phyloP scores from a whole-genome alignment of 1,284 basidiomycete species.

The Sporisorium graminicola region DNA sequence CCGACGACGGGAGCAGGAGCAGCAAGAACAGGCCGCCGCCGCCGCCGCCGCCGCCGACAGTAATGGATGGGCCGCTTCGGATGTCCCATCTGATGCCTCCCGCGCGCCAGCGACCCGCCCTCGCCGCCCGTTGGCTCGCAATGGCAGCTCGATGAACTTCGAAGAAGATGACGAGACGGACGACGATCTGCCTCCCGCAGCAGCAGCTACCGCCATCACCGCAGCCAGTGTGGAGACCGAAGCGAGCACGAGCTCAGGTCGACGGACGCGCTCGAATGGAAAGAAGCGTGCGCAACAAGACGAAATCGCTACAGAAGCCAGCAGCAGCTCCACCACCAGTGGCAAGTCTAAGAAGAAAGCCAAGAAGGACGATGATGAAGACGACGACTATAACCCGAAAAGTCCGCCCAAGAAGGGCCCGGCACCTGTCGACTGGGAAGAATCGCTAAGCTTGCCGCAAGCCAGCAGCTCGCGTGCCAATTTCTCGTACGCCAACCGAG shows the following conservation, averaged over 20 bases:
- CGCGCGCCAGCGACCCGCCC: conserved; percentile 11
- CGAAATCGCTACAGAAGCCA: conserved; percentile 66
- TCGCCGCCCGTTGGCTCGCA: conserved; percentile 31
- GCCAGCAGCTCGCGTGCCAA: conserved; percentile 73
- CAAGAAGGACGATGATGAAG: conserved; percentile 41
- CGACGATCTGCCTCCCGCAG: conserved; percentile 72
- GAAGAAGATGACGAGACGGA: conserved; percentile 77
- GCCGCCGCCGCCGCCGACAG: conserved; percentile 59
- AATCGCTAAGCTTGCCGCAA: conserved; percentile 57
- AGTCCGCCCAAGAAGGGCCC: conserved; percentile 71
- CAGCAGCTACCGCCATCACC: conserved; percentile 26
- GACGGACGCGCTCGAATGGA: conserved; percentile 64
- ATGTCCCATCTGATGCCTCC: conserved; percentile 11
- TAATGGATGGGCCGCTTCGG: conserved; percentile 41
- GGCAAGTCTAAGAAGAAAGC: conserved; percentile 71
- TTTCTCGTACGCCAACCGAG: conserved; percentile 42
- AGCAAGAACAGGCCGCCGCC: conserved; percentile 71
- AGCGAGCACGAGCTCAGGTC: conserved; percentile 62
- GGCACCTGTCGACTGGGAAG: conserved; percentile 75
- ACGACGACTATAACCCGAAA: conserved; percentile 72
- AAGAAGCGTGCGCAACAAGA: conserved; percentile 30
- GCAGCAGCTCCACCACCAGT: conserved; percentile 72
- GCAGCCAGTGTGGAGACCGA: conserved; percentile 32
- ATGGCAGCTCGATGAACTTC: conserved; percentile 70
- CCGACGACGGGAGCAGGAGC: conserved; percentile 49